A percentile compares a stretch with the other conserved stretches of the same genome.
Evolutionary conservation across 2,329 filamentous ascomycete species (phyloP).

Genomic region (Lachnellula cervina): DNA sequence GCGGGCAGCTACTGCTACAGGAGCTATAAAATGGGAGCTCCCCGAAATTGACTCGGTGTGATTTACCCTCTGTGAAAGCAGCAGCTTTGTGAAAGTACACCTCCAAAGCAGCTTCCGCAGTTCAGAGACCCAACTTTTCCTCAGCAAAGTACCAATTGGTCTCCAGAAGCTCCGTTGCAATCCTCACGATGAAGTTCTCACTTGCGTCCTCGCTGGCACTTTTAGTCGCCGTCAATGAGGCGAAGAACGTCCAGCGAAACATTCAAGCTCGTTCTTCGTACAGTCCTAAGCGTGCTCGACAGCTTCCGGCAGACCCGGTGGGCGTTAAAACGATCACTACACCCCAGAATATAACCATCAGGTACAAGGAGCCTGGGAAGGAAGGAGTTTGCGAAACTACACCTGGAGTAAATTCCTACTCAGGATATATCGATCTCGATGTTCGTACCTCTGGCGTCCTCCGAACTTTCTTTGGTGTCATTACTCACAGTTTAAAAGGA

Average conservation of each 20-base stretch:
- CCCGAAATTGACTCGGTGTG: background rate
- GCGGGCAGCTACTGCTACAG: background rate
- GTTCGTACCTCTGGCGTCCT: background rate
- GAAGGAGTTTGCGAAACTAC: constrained; percentile 26
- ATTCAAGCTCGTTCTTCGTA: constrained; percentile 19
- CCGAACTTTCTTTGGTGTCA: background rate
- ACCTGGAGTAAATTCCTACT: constrained; percentile 27
- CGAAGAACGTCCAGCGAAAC: constrained; percentile 15
- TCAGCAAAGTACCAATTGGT: constrained; percentile 1
- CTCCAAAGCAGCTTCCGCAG: background rate
- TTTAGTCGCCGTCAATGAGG: constrained; percentile 1
- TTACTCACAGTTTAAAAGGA: constrained; percentile 28
- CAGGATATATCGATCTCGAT: constrained; percentile 27
- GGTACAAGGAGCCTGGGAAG: constrained; percentile 42
- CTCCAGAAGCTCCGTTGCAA: background rate
- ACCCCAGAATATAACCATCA: constrained; percentile 37
- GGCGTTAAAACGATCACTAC: constrained; percentile 37
- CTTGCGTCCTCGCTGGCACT: constrained; percentile 10
- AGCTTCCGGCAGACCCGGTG: constrained; percentile 37
- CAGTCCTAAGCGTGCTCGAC: constrained; percentile 23
- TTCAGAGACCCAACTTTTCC: background rate
- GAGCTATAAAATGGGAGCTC: background rate
- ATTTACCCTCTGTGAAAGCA: background rate
- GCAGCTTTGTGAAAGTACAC: no score
- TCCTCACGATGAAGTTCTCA: constrained; percentile 8